Evolutionary conservation across 78 protist genomes (phyloP), one percentile per base, ranked within the genome.

Genomic region (Carpediemonas membranifera): DNA sequence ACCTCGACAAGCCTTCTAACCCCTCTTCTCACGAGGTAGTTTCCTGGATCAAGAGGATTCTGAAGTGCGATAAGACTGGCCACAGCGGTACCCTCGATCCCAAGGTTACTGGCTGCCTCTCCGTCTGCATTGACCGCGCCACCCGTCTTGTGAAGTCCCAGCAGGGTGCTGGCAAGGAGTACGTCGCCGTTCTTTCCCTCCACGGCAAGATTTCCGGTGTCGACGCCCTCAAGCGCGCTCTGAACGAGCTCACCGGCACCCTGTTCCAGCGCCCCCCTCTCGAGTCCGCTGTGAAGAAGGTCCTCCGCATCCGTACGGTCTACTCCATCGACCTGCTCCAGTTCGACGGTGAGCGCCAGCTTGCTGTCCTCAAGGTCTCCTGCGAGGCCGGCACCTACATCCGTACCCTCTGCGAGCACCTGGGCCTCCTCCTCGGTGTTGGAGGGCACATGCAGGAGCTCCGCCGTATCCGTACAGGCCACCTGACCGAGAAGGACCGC

Each of bases 311-410:
- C 54, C 82, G 99, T 34, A 92, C 96, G 36, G 89, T 97, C 74
- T 94, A 93, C 74, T 74, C 88, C 65, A 59, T 65, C 67, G 78
- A 86, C 73, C 75, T 95, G 56, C 7, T 91, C 14, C 98, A 97
- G 72, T 95, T 39, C 59, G 97, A 97, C 68, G 25, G 13, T 19
- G 95, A 92, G 51, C 72, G 90, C 35, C 13, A 58, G 50, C 37
- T 69, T 9, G 43, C 57, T 18, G 65, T 56, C 9, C 87, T 96
- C 86, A 77, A 90, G 87, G 92, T 92, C 31, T 55, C 55, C 43
- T 96, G 99, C 78, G 94, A 96, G 78, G 99, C 99, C 5, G 99
- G 99, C 44, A 97, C 99, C 5, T 97, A 97, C 88, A 92, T 97
- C 64, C 88, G 99, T 43, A 97, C 99, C 0, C 92, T 97, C 18